phyloP scores from a whole-genome alignment of 768 basidiomycete species.

The Tricholoma saponaceum region DNA sequence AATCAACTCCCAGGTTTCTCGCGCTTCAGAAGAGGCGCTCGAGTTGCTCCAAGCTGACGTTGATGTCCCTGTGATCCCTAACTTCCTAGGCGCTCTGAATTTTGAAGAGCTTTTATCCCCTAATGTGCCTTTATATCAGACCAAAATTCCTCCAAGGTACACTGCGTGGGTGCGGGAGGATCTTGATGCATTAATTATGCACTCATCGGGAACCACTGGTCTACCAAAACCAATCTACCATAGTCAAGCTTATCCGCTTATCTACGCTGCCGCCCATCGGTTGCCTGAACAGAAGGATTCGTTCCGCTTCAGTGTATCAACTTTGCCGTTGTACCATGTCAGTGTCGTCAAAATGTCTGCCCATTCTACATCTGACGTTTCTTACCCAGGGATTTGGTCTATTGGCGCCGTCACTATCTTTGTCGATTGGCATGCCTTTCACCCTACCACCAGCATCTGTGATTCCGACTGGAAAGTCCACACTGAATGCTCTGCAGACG shows the following conservation, averaged over 20 bases:
- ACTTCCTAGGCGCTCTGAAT: conserved; percentile 20
- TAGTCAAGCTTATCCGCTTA: conserved; percentile 28
- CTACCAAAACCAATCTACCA: conserved; percentile 43
- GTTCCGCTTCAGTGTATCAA: conserved; percentile 30
- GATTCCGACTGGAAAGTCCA: conserved; percentile 32
- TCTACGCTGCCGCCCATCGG: conserved; percentile 31
- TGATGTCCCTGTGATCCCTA: conserved; percentile 9
- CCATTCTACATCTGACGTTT: not conserved
- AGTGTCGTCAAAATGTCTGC: conserved; percentile 5
- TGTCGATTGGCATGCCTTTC: conserved; percentile 35
- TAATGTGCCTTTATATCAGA: conserved; percentile 7
- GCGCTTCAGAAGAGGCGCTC: conserved; percentile 27
- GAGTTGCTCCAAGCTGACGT: conserved; percentile 12
- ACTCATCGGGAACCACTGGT: conserved; percentile 50
- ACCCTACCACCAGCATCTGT: conserved; percentile 28
- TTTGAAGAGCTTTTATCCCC: conserved; percentile 26
- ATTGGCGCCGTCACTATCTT: conserved; percentile 29
- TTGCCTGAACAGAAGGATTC: conserved; percentile 26
- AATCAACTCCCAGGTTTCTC: conserved; percentile 25
- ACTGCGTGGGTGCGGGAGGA: conserved; percentile 21
- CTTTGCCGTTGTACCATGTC: conserved; percentile 36
- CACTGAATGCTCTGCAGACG: conserved; percentile 18
- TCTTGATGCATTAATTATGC: conserved; percentile 39
- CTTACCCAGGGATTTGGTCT: conserved; percentile 32
- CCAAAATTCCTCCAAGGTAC: conserved; percentile 23